Evolutionary conservation across 2,329 filamentous ascomycete genomes (phyloP).

Genomic region (Arthroderma sp.): DNA sequence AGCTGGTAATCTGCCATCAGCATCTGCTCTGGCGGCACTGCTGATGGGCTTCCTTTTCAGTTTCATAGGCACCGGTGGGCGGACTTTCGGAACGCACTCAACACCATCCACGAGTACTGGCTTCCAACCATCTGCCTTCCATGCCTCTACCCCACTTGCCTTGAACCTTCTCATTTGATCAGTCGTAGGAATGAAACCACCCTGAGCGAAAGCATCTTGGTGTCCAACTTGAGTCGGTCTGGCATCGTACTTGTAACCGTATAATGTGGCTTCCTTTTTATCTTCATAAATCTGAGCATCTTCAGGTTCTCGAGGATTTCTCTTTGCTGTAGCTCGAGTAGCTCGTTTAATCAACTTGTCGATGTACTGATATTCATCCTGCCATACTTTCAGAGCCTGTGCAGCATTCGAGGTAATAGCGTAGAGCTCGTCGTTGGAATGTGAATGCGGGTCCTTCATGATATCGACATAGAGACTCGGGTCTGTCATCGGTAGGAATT

Average conservation of each 20-base stretch:
- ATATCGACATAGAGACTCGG: conserved; percentile 24
- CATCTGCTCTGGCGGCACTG: background rate
- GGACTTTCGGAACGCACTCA: conserved; percentile 24
- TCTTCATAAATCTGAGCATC: conserved; percentile 41
- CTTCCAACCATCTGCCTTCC: conserved; percentile 31
- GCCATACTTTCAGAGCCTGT: conserved; percentile 40
- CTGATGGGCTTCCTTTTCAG: conserved; percentile 15
- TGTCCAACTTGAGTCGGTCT: conserved; percentile 33
- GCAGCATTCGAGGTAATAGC: conserved; percentile 42
- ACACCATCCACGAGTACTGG: conserved; percentile 24
- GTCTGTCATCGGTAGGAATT: conserved; percentile 25
- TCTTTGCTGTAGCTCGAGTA: conserved; percentile 37
- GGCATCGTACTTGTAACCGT: conserved; percentile 45
- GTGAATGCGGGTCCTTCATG: conserved; percentile 24
- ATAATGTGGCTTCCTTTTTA: conserved; percentile 47
- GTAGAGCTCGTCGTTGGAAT: conserved; percentile 42
- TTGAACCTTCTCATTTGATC: conserved; percentile 31
- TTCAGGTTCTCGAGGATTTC: conserved; percentile 40
- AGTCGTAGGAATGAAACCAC: conserved; percentile 32
- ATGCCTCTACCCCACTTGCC: conserved; percentile 20
- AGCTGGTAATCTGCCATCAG: background rate
- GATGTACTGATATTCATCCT: conserved; percentile 44
- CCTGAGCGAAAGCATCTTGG: conserved; percentile 46
- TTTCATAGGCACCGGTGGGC: conserved; percentile 16
- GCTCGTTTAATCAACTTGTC: conserved; percentile 36